Evolutionary conservation across 345 rosid species (phyloP), one percentile per base, ranked within the genome.

Genomic region (Orychophragmus violaceus): DNA sequence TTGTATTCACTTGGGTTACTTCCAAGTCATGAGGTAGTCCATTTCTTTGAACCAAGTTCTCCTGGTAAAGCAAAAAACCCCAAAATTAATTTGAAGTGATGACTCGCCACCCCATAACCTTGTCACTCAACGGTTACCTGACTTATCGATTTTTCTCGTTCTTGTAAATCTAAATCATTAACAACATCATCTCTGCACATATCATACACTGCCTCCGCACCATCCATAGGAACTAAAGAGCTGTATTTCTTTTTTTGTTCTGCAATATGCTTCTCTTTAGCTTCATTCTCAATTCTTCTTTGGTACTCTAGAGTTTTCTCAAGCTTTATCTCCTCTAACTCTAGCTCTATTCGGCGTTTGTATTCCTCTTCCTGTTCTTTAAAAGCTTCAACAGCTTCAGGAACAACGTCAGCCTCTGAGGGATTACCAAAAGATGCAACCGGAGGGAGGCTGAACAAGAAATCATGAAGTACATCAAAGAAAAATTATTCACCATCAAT

Each of bases 311-410:
- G 69, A 24, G 93, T 81, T 79, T 83, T 92, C 78, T 87, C 88
- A 19, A 90, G 96, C 82, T 87, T 88, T 74, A 86, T 82, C 71
- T 85, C 99, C 88, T 90, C 97, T 42, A 77, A 91, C 80, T 88
- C 95, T 62, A 84, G 87, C 86, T 90, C 96, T 64, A 83, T 74
- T 79, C 68, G 84, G 72, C 80, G 85, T 79, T 81, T 84, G 64
- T 81, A 70, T 79, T 88, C 96, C 68, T 88, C 96, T 60, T 87
- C 95, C 74, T 78, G 85, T 56, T 79, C 79, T 77, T 80, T 85
- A 55, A 81, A 72, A 69, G 77, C 82, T 63, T 80, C 80, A 59
- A 70, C 81, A 70, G 74, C 72, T 69, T 48, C 59, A 62, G 76
- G 69, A 79, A 75, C 76, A 68, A 52, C 35, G 39, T 32, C 53